Base-by-base conservation (phyloP, 305 asterid genomes). In the Fraxinus ornus region DNA sequence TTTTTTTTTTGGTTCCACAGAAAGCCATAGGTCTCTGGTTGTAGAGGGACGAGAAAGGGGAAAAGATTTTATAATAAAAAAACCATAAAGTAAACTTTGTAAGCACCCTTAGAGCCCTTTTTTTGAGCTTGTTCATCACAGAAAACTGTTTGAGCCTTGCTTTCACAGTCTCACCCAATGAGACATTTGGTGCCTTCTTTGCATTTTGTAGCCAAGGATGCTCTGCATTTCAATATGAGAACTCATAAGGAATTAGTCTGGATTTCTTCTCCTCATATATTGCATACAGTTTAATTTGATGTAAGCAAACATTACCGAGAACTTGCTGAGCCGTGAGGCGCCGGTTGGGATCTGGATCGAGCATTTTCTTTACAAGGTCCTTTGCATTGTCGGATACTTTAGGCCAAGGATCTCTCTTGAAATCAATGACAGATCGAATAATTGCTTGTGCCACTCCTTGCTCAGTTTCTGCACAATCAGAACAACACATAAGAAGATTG, bases 361-460 rank as follows among this genome's bases (percentile, higher is more conserved):
- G 97, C 98, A 94, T 94, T 87, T 91, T 94, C 94, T 88, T 94
- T n/a, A 94, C 95, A 22, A 94, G 98, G 85, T 94, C 97, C 86
- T 94, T 93, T 21, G 98, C 98, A 84, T 80, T 88, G 81, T 90
- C 93, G 0, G 98, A 94, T 78, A 94, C 94, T 85, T 89, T 90
- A 66, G 97, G 98, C 98, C 98, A 94, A 47, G 97, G 98, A 86
- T 92, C 97, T 84, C 97, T 90, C 87, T 91, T 93, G 71, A 93
- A 94, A 84, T 93, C 94, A 88, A 94, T 81, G 28, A 87, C 92
- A 84, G 98, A 91, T 75, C 93, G 90, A 80, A 94, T 92, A 85
- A 94, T 93, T 76, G 98, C 97, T 89, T 94, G 97, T 76, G 97
- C 97, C 64, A 94, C 98, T 82, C 97, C 97, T 85, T 94, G 97